Evolutionary conservation across 2,329 filamentous ascomycete genomes (phyloP).

Genomic region (Setomelanomma holmii): DNA sequence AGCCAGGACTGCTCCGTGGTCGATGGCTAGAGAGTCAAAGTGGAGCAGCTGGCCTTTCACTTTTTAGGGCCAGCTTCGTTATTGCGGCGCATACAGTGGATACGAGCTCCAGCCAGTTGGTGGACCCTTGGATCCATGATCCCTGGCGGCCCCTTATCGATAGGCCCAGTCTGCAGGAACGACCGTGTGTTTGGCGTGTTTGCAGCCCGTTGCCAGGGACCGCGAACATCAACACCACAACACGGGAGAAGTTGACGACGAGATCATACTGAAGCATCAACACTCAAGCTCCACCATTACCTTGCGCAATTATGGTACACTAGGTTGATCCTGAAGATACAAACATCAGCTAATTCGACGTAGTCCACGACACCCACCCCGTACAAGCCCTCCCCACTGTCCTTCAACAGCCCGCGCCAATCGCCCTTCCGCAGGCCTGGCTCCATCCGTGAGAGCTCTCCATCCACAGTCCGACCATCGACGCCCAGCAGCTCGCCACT

Average conservation of each 20-base stretch:
- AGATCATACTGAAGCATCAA: too few relatives aligned
- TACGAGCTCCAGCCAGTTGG: not conserved
- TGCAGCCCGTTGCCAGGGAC: slow-evolving; percentile 24
- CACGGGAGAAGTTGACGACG: too few relatives aligned
- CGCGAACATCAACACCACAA: slow-evolving; percentile 30
- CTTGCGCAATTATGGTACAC: slow-evolving; percentile 6
- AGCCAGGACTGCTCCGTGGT: not conserved
- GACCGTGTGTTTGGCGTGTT: slow-evolving; percentile 14
- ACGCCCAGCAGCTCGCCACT: slow-evolving; percentile 52
- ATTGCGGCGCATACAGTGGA: slow-evolving; percentile 7
- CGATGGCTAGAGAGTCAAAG: not conserved
- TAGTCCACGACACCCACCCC: slow-evolving; percentile 45
- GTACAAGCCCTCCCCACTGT: slow-evolving; percentile 53
- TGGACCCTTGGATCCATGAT: slow-evolving; percentile 1
- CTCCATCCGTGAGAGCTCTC: slow-evolving; percentile 48
- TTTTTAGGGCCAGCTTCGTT: not conserved
- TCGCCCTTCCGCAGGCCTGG: slow-evolving; percentile 55
- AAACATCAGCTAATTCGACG: slow-evolving; percentile 9
- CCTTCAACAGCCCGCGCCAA: slow-evolving; percentile 53
- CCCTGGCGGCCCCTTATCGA: slow-evolving; percentile 20
- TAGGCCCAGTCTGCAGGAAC: slow-evolving; percentile 11
- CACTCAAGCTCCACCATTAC: too few relatives aligned
- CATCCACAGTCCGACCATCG: slow-evolving; percentile 48
- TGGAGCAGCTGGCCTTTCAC: not conserved
- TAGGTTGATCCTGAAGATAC: slow-evolving; percentile 3